Evolutionary conservation across 148 eudicot species (phyloP).

Genomic region (Vaccinium macrocarpon): DNA sequence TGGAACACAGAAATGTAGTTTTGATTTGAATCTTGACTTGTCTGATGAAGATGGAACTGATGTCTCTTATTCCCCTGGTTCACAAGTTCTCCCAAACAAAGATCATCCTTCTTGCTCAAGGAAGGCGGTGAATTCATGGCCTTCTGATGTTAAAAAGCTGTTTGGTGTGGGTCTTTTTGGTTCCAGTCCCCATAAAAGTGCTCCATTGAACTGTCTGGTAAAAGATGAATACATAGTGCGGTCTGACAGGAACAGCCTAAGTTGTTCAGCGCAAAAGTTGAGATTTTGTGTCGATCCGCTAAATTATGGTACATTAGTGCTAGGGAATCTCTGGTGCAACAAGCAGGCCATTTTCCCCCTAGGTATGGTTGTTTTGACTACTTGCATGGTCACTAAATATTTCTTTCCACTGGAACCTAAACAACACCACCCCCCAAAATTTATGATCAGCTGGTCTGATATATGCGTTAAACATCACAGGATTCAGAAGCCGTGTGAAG

Average conservation of each 20-base stretch:
- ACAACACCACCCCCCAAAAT: no score
- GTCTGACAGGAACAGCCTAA: slow-evolving; percentile 1
- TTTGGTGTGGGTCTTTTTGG: slow-evolving; percentile 27
- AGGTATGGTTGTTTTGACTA: slow-evolving; percentile 30
- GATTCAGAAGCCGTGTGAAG: slow-evolving; percentile 50
- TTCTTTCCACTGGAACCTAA: neutral
- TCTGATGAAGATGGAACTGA: slow-evolving; percentile 22
- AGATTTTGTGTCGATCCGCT: slow-evolving; percentile 27
- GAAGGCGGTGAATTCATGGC: slow-evolving; percentile 7
- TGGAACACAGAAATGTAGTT: neutral
- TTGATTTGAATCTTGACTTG: slow-evolving; percentile 27
- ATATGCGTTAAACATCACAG: slow-evolving; percentile 27
- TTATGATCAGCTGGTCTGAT: neutral
- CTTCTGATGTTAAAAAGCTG: slow-evolving; percentile 19
- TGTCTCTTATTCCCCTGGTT: slow-evolving; percentile 22
- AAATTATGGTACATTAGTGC: slow-evolving; percentile 32
- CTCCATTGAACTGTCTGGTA: slow-evolving; percentile 19
- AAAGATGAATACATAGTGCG: slow-evolving; percentile 27
- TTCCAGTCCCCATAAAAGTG: slow-evolving; percentile 12
- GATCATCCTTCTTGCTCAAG: slow-evolving; percentile 14
- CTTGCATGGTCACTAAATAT: neutral
- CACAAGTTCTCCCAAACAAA: slow-evolving; percentile 11
- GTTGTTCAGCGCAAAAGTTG: slow-evolving; percentile 15
- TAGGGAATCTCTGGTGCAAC: slow-evolving; percentile 52
- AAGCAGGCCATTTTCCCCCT: slow-evolving; percentile 55